phyloP scores from a whole-genome alignment of 495 filamentous ascomycete genomes.

The Eremomyces bilateralis region DNA sequence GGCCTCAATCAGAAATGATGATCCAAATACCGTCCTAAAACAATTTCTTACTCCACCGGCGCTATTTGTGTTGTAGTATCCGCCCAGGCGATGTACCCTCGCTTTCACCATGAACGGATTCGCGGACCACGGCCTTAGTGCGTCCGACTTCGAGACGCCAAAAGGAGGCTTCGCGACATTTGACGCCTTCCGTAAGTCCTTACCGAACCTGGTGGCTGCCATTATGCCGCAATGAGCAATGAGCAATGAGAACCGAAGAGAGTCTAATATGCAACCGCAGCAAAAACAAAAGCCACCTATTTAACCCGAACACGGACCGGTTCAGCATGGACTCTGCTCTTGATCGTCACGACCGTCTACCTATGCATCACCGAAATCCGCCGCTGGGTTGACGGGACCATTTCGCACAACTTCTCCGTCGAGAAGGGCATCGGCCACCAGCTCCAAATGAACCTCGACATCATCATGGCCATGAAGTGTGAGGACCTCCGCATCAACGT shows the following conservation, averaged over 20 bases:
- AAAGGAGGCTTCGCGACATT: constrained; percentile 51
- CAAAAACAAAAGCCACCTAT: constrained; percentile 92
- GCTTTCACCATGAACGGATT: constrained; percentile 43
- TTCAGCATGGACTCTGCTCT: constrained; percentile 78
- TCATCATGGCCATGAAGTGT: constrained; percentile 83
- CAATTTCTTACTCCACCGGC: neutral
- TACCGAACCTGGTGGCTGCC: no score
- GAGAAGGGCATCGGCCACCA: constrained; percentile 77
- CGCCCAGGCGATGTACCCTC: no score
- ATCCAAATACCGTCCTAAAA: neutral
- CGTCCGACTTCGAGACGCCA: constrained; percentile 60
- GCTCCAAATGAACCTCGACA: constrained; percentile 88
- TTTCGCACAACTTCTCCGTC: constrained; percentile 76
- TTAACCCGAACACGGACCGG: constrained; percentile 59
- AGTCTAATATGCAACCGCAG: constrained; percentile 26
- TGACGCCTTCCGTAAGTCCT: constrained; percentile 85
- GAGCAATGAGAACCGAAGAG: neutral
- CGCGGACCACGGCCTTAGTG: constrained; percentile 46
- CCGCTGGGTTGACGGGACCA: constrained; percentile 64
- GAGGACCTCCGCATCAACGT: constrained; percentile 82
- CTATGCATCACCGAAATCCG: constrained; percentile 57
- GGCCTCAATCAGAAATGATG: no score
- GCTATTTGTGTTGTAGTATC: no score
- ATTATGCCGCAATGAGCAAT: constrained; percentile 14
- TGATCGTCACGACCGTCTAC: constrained; percentile 45